Base-by-base conservation (phyloP, 768 basidiomycete genomes). In the Leccinum disarticulatum region DNA sequence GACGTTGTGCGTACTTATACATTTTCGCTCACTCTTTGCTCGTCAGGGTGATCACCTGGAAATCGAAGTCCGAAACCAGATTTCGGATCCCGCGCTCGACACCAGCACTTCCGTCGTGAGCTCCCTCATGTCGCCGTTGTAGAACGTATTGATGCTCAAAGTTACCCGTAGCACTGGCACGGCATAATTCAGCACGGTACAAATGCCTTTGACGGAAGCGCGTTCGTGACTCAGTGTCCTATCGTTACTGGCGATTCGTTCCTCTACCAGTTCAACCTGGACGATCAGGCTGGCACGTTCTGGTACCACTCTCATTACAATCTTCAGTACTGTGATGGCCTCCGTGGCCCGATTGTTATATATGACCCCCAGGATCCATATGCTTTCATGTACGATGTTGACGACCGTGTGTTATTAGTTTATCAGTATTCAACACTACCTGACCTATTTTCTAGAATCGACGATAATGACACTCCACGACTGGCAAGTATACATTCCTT, bases 241-340 rank as follows among this genome's bases (percentile, higher is more conserved):
- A 80, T 79, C 30, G 62, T 67, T 10, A 62, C 81, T 0, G 76
- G 74, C 4, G 41, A 76, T 43, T 76, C 77, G 0, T 78, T 75
- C 69, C 62, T 70, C 56, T 79, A 83, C 55, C 68, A 77, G 19
- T 78, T 76, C 62, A 46, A 52, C 6, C 64, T 64, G 17, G 50
- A 56, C 8, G 55, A 60, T 52, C 75, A 76, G 59, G 50, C 72
- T 31, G 71, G 70, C 54, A 79, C 76, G 49, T 84, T 76, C 59
- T 83, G 82, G 81, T 81, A 78, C 66, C 79, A 68, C 60, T 80
- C 79, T 15, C 81, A 82, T 56, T 68, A 77, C 72, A 76, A 75
- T 5, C 76, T 76, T 1, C 83, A 84, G 61, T 84, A 83, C 55
- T 85, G 84, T 52, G 83, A 85, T 57, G 83, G 83, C 0, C 73